Percentiles rank a stretch among this genome's conserved stretches.
Evolutionary conservation across 345 rosid genomes (phyloP).

Genomic region (Sisymbrium irio): DNA sequence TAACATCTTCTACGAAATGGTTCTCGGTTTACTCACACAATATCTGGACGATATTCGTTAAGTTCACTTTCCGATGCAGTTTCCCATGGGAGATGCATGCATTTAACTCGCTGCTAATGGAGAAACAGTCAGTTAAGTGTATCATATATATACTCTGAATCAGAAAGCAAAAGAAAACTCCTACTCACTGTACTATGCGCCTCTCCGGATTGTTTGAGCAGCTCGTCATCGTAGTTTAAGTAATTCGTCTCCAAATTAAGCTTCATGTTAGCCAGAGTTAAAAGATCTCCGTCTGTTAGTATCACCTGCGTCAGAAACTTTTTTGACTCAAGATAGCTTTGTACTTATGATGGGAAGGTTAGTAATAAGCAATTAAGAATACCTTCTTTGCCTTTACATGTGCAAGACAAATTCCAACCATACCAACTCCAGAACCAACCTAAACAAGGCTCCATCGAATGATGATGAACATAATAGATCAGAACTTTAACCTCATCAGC

Average conservation of each 20-base stretch:
- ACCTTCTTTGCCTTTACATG: conserved; percentile 79
- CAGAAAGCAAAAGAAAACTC: conserved; percentile 3
- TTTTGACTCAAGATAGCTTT: not conserved
- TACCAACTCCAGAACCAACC: conserved; percentile 94
- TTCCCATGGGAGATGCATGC: conserved; percentile 85
- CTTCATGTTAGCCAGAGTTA: conserved; percentile 75
- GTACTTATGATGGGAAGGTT: not conserved
- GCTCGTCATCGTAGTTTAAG: conserved; percentile 29
- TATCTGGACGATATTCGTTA: conserved; percentile 48
- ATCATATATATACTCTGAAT: conserved; percentile 7
- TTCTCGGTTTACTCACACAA: conserved; percentile 47
- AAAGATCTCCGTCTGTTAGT: conserved; percentile 69
- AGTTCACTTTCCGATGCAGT: conserved; percentile 55
- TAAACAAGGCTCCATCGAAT: conserved; percentile 32
- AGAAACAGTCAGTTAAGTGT: not conserved
- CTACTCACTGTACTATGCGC: conserved; percentile 45
- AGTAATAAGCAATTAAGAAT: conserved; percentile 7
- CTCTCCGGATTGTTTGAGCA: conserved; percentile 26
- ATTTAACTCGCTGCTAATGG: conserved; percentile 46
- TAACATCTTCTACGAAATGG: not conserved
- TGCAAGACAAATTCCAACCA: conserved; percentile 81
- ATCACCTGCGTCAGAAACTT: conserved; percentile 47
- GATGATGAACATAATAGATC: not conserved
- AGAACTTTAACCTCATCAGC: not conserved
- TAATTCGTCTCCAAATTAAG: conserved; percentile 56